A percentile compares a stretch with the other conserved stretches of the same genome.
phyloP scores from a whole-genome alignment of 768 basidiomycete genomes.

The Rhizopogon roseolus region DNA sequence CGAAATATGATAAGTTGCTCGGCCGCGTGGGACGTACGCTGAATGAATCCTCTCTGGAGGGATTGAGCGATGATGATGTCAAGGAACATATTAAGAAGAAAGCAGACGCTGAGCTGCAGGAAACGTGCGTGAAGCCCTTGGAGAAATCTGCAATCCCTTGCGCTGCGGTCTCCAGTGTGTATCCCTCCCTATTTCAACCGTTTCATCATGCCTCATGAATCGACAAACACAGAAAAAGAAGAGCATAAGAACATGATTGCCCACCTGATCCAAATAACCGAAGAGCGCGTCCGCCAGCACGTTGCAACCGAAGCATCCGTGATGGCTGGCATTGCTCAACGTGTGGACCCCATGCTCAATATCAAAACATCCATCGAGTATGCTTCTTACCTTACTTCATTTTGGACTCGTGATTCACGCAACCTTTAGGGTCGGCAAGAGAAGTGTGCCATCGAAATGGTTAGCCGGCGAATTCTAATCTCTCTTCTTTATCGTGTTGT shows the following conservation, averaged over 20 bases:
- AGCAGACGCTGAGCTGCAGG: not conserved
- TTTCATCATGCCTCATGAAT: not conserved
- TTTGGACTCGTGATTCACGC: not conserved
- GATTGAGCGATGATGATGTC: not conserved
- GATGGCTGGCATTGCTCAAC: not conserved
- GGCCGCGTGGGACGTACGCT: not conserved
- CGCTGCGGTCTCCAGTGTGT: not conserved
- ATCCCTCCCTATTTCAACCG: not conserved
- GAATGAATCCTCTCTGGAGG: not conserved
- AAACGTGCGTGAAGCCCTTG: no score
- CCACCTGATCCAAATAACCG: not conserved
- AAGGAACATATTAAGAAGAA: not conserved
- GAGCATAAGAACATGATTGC: not conserved
- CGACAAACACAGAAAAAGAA: not conserved
- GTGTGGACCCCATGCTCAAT: not conserved
- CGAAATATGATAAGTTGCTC: not conserved
- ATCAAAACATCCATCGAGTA: slow-evolving; percentile 3
- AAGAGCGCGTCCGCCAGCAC: not conserved
- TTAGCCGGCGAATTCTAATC: not conserved
- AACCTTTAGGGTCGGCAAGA: not conserved
- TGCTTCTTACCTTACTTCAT: not conserved
- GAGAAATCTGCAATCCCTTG: not conserved
- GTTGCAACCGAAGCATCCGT: no score
- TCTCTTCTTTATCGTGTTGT: no score
- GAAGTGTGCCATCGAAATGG: slow-evolving; percentile 1